Evolutionary conservation across 345 rosid genomes (phyloP).

Genomic region (Orychophragmus violaceus): DNA sequence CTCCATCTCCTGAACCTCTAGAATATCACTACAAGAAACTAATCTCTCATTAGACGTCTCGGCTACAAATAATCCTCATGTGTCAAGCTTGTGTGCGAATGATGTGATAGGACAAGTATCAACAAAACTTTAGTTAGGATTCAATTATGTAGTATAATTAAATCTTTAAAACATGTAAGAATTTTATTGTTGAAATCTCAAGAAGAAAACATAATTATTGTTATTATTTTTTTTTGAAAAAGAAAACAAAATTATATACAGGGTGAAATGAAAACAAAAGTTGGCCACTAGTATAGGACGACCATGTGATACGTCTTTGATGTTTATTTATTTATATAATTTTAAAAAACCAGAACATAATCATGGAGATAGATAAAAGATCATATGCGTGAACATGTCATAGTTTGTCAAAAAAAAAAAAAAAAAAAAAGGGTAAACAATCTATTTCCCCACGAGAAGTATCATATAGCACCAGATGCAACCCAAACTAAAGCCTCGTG

Average conservation of each 20-base stretch:
- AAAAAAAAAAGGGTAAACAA: too few species aligned
- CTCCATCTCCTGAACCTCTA: not conserved
- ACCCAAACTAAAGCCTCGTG: too few species aligned
- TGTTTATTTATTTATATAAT: not conserved
- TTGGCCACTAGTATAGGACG: not conserved
- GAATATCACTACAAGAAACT: not conserved
- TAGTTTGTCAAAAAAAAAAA: too few species aligned
- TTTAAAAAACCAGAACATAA: not conserved
- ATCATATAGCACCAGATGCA: too few species aligned
- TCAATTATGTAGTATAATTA: not conserved
- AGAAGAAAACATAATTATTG: too few species aligned
- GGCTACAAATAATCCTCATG: constrained; percentile 2
- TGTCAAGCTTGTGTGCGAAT: constrained; percentile 10
- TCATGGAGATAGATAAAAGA: not conserved
- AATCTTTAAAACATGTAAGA: not conserved
- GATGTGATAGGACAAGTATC: not conserved
- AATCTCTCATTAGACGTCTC: not conserved
- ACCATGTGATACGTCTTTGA: not conserved
- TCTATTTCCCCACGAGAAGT: too few species aligned
- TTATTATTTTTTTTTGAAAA: too few species aligned
- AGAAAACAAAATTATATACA: not conserved
- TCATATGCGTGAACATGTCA: constrained; percentile 23
- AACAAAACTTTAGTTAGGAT: not conserved
- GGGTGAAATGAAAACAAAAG: not conserved
- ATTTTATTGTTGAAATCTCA: not conserved